Conservation (phyloP, 768 basidiomycete species). For the Trametes cinnabarina region DNA sequence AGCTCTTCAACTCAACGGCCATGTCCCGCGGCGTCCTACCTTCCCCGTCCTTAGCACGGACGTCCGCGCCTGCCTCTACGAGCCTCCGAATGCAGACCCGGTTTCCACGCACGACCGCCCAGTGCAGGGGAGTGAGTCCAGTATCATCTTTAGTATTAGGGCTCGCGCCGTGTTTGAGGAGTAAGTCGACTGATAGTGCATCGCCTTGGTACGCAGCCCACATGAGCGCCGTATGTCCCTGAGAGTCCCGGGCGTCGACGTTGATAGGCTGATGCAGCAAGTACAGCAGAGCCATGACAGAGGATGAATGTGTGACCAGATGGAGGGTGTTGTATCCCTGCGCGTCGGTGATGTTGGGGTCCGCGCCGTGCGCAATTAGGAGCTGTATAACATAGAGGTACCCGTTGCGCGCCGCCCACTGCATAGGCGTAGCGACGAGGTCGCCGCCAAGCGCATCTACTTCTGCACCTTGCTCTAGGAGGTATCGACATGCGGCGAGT, state of each 20-base stretch:
- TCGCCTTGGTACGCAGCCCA: conserved; percentile 99
- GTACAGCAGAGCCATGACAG: conserved; percentile 92
- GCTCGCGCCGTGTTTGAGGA: conserved; percentile 86
- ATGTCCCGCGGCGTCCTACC: conserved; percentile 92
- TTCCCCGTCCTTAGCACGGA: conserved; percentile 74
- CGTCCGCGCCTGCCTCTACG: conserved; percentile 81
- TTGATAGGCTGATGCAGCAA: conserved; percentile 90
- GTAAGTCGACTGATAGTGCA: conserved; percentile 87
- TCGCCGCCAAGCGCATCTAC: conserved; percentile 95
- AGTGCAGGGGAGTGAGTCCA: conserved; percentile 88
- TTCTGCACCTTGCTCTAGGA: conserved; percentile 91
- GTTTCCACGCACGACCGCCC: conserved; percentile 98
- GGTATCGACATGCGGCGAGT: conserved; percentile 78
- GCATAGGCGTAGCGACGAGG: conserved; percentile 89
- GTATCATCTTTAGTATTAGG: conserved; percentile 72
- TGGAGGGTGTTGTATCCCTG: conserved; percentile 97
- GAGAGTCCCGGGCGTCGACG: conserved; percentile 85
- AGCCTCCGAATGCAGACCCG: conserved; percentile 80
- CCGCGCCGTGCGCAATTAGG: conserved; percentile 84
- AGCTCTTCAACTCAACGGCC: conserved; percentile 89
- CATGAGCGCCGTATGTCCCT: conserved; percentile 94
- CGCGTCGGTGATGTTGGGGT: conserved; percentile 86
- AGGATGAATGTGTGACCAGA: conserved; percentile 90
- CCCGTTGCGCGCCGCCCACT: conserved; percentile 98
- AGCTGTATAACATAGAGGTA: conserved; percentile 95